Evolutionary conservation across 352 stramenopile genomes (phyloP), one percentile per base, ranked within the genome.

Genomic region (Globisporangium barbulae): DNA sequence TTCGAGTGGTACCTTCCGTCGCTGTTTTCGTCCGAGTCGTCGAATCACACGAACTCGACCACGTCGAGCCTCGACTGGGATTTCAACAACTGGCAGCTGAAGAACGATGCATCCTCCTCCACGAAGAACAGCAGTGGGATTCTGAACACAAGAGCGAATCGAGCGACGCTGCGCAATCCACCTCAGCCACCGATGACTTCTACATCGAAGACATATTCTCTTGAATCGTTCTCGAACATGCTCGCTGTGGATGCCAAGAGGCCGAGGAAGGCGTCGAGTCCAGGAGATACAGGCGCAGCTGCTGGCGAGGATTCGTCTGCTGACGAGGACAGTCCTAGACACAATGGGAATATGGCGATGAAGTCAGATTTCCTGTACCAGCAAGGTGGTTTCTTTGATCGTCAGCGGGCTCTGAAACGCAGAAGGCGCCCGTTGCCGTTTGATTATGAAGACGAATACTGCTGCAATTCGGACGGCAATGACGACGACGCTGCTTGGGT

Each of bases 381-480:
- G 28, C 76, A 89, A 75, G 81, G 82, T n/a, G 81, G 84, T 4
- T 91, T 93, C 64, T 93, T 93, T 65, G 84, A 91, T 67, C 84
- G 81, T 0, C 84, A 93, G 42, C 73, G 84, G 25, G 68, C 76
- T 30, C 53, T 86, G 10, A 91, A 93, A 64, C 75, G 80, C 57
- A 68, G 78, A 30, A 64, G 80, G 8, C 67, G 78, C 0, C 84
- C 76, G 8, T 83, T 86, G 67, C 80, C 78, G 9, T 88, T 89
- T 54, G 69, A 85, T 56, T 83, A 85, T 53, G 64, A 72, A 13
- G 56, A 72, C 5, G 69, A 81, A 13, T 52, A 71, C 17, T 49
- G 63, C 41, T 30, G 55, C 22, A 55, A 74, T 50, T 61, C 64
- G 15, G 49, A 55, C 2, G 25, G 22, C 7, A 54, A 62, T 4